Evolutionary conservation across 441 rosid species (phyloP).

Genomic region (Adansonia rubrostipa): DNA sequence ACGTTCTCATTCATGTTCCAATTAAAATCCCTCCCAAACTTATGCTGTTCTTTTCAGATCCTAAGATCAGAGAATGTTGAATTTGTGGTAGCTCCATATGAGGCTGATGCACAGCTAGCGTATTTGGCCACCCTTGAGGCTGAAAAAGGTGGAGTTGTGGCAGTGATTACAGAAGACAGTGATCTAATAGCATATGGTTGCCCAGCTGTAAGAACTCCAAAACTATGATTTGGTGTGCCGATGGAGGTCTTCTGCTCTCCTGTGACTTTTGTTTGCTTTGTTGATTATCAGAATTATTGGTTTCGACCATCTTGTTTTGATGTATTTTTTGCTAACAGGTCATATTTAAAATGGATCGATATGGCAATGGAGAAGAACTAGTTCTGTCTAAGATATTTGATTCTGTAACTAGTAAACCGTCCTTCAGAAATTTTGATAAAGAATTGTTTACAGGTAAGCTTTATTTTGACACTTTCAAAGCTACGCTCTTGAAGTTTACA

Average conservation of each 20-base stretch:
- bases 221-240: constrained; percentile 36
- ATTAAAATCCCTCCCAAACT: constrained; percentile 10
- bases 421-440: constrained; percentile 59
- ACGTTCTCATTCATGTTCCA: background rate
- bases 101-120: constrained; percentile 95
- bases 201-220: constrained; percentile 75
- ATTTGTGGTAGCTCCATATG: constrained; percentile 88
- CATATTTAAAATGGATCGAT: constrained; percentile 82
- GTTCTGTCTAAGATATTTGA: constrained; percentile 58
- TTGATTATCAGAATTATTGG: constrained; percentile 26
- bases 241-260: constrained; percentile 40
- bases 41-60: constrained; percentile 48
- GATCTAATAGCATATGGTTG: constrained; percentile 88
- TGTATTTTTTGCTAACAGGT: constrained; percentile 47
- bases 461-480: background rate
- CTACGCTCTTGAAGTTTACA: background rate
- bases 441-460: constrained; percentile 65
- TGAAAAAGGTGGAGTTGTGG: constrained; percentile 71
- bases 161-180: constrained; percentile 90
- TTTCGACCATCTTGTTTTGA: constrained; percentile 29
- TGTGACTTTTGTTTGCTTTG: constrained; percentile 8
- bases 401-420: constrained; percentile 55
- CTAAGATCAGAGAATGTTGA: constrained; percentile 75
- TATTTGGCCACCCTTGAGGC: constrained; percentile 66
- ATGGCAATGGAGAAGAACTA: constrained; percentile 81